These are phyloP conservation scores for Suillus tomentosus DNA, from an alignment of 768 basidiomycete genomes.

Conservation along the genomic window DNA sequence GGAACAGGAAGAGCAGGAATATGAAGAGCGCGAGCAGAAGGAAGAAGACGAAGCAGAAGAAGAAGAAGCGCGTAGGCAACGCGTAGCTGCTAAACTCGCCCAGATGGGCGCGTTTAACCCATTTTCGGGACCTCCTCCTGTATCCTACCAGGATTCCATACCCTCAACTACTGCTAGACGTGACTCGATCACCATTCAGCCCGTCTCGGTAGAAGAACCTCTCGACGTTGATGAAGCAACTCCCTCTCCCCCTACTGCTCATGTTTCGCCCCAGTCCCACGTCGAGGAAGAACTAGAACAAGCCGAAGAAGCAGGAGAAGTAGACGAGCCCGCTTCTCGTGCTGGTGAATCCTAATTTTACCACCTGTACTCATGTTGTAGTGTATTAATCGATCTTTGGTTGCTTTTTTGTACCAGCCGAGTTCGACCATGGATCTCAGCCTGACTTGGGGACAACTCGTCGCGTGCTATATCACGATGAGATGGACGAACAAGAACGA, in stretches of 20 bases:
- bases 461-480: conserved; percentile 5
- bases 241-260: conserved; percentile 18
- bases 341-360: conserved; percentile 48
- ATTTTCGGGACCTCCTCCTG: conserved; percentile 40
- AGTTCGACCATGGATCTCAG: conserved; percentile 10
- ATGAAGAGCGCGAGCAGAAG: conserved; percentile 14
- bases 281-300: conserved; percentile 22
- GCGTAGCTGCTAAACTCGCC: conserved; percentile 59
- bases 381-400: conserved; percentile 32
- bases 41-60: conserved; percentile 48
- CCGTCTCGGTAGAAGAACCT: conserved; percentile 10
- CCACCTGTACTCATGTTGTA: conserved; percentile 12
- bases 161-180: neutral
- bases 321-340: conserved; percentile 18
- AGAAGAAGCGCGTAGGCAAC: conserved; percentile 54
- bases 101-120: conserved; percentile 67
- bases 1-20: conserved; percentile 13
- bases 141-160: conserved; percentile 18
- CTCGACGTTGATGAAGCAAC: conserved; percentile 22
- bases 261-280: conserved; percentile 12
- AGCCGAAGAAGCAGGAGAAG: conserved; percentile 19
- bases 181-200: conserved; percentile 17
- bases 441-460: conserved; percentile 9
- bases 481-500: neutral
- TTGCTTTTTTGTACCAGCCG: conserved; percentile 10